phyloP scores from a whole-genome alignment of 2,329 filamentous ascomycete genomes.

The Zasmidium angulare region DNA sequence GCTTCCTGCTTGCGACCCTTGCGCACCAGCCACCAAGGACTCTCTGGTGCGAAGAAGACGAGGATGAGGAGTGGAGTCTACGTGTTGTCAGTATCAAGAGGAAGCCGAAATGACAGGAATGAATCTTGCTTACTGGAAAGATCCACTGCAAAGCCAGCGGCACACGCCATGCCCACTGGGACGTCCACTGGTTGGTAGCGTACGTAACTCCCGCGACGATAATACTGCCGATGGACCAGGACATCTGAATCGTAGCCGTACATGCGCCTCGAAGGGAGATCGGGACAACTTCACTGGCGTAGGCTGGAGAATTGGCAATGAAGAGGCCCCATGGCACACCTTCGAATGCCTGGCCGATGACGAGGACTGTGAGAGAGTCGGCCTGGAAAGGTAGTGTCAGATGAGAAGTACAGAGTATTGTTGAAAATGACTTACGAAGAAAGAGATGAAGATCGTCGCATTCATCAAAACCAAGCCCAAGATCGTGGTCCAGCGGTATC shows the following conservation, averaged over 20 bases:
- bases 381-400: conserved; percentile 28
- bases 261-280: conserved; percentile 54
- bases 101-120: conserved; percentile 28
- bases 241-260: conserved; percentile 62
- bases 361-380: conserved; percentile 43
- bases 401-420: background rate
- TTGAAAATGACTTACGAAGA: conserved; percentile 41
- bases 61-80: conserved; percentile 24
- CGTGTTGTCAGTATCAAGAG: conserved; percentile 11
- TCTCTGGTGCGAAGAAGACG: conserved; percentile 31
- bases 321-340: conserved; percentile 64
- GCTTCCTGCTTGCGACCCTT: conserved; percentile 39
- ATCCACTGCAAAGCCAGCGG: conserved; percentile 51
- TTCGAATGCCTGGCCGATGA: conserved; percentile 57
- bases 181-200: conserved; percentile 46
- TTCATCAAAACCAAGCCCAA: conserved; percentile 55
- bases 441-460: conserved; percentile 57
- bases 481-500: conserved; percentile 59
- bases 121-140: conserved; percentile 41
- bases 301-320: conserved; percentile 62
- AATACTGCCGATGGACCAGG: conserved; percentile 60
- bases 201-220: conserved; percentile 54
- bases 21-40: conserved; percentile 43
- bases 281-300: conserved; percentile 59
- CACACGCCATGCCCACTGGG: conserved; percentile 47